Evolutionary conservation across 1,284 basidiomycete genomes (phyloP), one percentile per base, ranked within the genome.

Genomic region (Inonotus hispidus): DNA sequence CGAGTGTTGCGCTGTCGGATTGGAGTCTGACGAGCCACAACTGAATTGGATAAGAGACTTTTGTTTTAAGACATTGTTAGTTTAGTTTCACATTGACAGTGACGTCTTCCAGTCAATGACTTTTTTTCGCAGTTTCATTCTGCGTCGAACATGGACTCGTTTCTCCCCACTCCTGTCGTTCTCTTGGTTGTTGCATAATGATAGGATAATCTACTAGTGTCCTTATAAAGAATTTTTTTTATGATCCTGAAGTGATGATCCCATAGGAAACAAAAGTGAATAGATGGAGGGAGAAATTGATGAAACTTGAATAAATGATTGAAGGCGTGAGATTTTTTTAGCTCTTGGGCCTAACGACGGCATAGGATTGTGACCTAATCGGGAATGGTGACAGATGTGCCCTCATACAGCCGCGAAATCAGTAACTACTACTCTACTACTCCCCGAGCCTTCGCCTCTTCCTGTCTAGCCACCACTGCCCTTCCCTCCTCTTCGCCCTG

Each of bases 1-100:
- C 78, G 10, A 76, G 76, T 32, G 91, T 95, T 29, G 66, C 83
- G 3, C 71, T 95, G 65, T 81, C 80, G 65, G 72, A 71, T 61
- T 95, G 93, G 92, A 77, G 78, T 56, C 69, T 91, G 64, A 85
- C 81, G 45, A 92, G 89, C 70, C 92, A 94, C 74, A 79, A 86
- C 61, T 76, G 63, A 58, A 29, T n/a, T 45, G 32, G 52, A 37
- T 21, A 35, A 38, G 25, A 58, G 37, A 50, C 38, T 38, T 53
- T 54, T 35, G 53, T 61, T 63, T 41, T 53, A 32, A 25, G 61
- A 54, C 14, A 58, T 60, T 63, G 38, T 56, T 37, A n/a, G 61
- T 53, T 56, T 37, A n/a, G 61, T 53, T 39, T 58, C 45, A 43
- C 47, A 35, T 41, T 27, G 58, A 63, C 53, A 49, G n/a, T 32